These are phyloP conservation scores for Anisodus tanguticus DNA, from an alignment of 257 asterid genomes.

Conservation along the genomic window DNA sequence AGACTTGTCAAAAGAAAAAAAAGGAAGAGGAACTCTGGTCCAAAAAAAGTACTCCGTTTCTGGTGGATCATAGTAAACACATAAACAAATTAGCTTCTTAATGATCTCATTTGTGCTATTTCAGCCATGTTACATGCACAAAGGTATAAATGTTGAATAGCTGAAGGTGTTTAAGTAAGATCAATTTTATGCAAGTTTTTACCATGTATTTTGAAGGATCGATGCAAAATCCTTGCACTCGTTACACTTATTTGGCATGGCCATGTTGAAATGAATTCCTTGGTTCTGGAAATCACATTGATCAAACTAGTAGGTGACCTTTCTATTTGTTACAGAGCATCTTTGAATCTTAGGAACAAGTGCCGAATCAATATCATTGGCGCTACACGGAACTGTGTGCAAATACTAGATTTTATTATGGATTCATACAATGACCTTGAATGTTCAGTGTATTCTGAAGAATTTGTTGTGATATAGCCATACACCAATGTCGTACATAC, in stretches of 20 bases:
- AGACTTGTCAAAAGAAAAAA: neutral
- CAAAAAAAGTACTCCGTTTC: neutral
- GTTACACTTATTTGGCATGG: constrained; percentile 16
- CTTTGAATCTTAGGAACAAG: neutral
- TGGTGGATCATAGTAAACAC: neutral
- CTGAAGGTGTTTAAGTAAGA: constrained; percentile 17
- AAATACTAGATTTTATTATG: neutral
- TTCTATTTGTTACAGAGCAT: constrained; percentile 1
- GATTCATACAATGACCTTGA: neutral
- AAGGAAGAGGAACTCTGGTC: neutral
- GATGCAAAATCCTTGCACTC: neutral
- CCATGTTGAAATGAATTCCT: neutral
- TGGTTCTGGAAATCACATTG: neutral
- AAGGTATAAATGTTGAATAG: neutral
- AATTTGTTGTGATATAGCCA: neutral
- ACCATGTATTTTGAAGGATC: neutral
- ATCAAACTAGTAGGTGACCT: neutral
- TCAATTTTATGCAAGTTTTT: neutral
- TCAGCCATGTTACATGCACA: constrained; percentile 10
- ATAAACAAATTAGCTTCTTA: neutral
- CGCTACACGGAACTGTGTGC: neutral
- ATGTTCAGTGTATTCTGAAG: constrained; percentile 11
- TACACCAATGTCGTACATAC: neutral
- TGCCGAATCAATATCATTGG: neutral
- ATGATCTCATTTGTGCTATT: neutral